Conservation (phyloP, 2,329 filamentous ascomycete genomes). For the Xylaria sp. region DNA sequence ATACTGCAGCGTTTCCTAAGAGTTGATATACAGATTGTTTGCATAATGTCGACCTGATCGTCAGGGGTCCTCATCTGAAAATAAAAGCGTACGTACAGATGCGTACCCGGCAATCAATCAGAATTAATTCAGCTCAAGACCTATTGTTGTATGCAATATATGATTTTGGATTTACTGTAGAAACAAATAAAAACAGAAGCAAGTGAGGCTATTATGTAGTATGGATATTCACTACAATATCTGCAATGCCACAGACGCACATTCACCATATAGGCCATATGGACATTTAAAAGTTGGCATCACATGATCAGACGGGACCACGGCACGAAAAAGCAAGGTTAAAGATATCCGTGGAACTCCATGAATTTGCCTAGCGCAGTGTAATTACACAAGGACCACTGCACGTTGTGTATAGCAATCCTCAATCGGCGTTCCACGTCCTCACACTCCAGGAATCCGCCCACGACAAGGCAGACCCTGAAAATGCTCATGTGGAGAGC, state of each 20-base stretch:
- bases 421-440: conserved; percentile 72
- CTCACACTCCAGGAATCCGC: conserved; percentile 59
- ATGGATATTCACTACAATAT: neutral
- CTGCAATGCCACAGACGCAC: neutral
- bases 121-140: neutral
- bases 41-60: no score
- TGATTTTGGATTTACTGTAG: no score
- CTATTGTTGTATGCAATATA: neutral
- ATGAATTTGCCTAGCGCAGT: conserved; percentile 71
- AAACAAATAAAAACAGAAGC: neutral
- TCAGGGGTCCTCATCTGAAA: no score
- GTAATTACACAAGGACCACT: conserved; percentile 58
- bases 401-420: conserved; percentile 69
- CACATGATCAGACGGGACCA: neutral
- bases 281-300: neutral
- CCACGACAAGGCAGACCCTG: conserved; percentile 45
- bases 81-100: no score
- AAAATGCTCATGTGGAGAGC: conserved; percentile 67
- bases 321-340: conserved; percentile 9
- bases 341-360: conserved; percentile 60
- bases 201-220: neutral
- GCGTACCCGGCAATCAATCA: neutral
- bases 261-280: neutral
- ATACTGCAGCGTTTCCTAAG: no score
- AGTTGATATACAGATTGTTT: no score